Percentiles rank a stretch among this genome's conserved stretches.
phyloP scores from a whole-genome alignment of 306 rosid species.

The Astragalus membranaceus region DNA sequence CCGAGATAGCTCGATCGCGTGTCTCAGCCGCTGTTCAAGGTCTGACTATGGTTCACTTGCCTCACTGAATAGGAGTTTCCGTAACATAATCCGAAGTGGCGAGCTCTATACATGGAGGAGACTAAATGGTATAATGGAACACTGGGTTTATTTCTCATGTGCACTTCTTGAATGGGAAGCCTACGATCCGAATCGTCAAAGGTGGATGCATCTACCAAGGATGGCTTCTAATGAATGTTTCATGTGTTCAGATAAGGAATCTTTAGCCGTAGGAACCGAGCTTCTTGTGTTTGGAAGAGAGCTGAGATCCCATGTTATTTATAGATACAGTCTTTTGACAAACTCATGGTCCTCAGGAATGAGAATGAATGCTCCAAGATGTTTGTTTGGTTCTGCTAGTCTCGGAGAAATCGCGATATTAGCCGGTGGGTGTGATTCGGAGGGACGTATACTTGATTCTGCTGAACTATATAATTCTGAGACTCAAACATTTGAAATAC shows the following conservation, averaged over 20 bases:
- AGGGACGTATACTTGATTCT: conserved; percentile 57
- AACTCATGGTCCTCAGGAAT: conserved; percentile 80
- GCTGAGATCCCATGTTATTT: conserved; percentile 56
- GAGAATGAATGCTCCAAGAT: conserved; percentile 82
- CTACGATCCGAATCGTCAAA: conserved; percentile 56
- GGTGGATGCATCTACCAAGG: conserved; percentile 90
- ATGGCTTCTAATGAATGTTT: conserved; percentile 87
- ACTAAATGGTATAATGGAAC: conserved; percentile 58
- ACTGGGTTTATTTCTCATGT: conserved; percentile 86
- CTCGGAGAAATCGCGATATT: conserved; percentile 82
- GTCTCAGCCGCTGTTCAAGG: conserved; percentile 77
- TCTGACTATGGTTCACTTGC: conserved; percentile 82
- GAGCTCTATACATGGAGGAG: conserved; percentile 79
- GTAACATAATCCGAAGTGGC: conserved; percentile 55
- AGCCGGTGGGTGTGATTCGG: conserved; percentile 91
- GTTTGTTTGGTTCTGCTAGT: conserved; percentile 93
- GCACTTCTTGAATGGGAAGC: conserved; percentile 89
- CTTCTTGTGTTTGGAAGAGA: conserved; percentile 94
- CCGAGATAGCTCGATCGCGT: conserved; percentile 67
- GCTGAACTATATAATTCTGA: conserved; percentile 85
- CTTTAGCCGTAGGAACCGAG: conserved; percentile 93
- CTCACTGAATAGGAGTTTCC: conserved; percentile 56
- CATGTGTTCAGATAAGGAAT: conserved; percentile 85
- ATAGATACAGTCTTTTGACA: conserved; percentile 76
- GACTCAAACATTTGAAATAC: conserved; percentile 60